Evolutionary conservation across 2,329 filamentous ascomycete genomes (phyloP), one percentile per base, ranked within the genome.

Genomic region (Teratosphaeriaceae sp.): DNA sequence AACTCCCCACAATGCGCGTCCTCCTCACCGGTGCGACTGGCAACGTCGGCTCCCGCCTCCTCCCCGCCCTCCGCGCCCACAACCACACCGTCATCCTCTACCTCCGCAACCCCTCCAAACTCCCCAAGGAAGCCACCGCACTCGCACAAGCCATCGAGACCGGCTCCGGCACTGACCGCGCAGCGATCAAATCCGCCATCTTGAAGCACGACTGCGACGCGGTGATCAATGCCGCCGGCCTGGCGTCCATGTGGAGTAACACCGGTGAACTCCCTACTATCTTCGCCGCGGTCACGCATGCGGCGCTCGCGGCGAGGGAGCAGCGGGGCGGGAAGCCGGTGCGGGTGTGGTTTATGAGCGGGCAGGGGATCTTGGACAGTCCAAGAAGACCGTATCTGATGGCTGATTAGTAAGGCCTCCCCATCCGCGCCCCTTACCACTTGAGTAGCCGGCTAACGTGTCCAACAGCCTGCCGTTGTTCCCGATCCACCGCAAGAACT

Each of bases 171-270:
- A 68, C 56, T 3, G 59, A 70, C 45, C 38, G 57, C 16, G 43
- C 37, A 11, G 44, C 54, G 11, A 61, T 71, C 41, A 63, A 61
- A 40, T 50, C 48, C 9, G 63, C 64, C 5, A 62, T 71, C 26
- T 40, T 64, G 15, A 57, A 63, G 5, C 38, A 61, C 40, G 46
- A 58, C 36, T 68, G 67, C 46, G 63, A 68, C 46, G 66, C 58
- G 9, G 59, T 71, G 15, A 49, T 71, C 43, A 65, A 64, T 43
- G 61, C 64, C 2, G 68, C 68, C 3, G 67, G 67, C 5, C 19
- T 68, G 13, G 45, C 61, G 24, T 62, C 66, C 1, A 67, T 66
- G 63, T 65, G 65, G 59, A 49, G 61, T 16, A 47, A 59, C 16
- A 60, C 61, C 38, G 62, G 56, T 35, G 51, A 64, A 3, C 45